Conservation (phyloP, 345 rosid genomes). For the Euphorbia peplus region DNA sequence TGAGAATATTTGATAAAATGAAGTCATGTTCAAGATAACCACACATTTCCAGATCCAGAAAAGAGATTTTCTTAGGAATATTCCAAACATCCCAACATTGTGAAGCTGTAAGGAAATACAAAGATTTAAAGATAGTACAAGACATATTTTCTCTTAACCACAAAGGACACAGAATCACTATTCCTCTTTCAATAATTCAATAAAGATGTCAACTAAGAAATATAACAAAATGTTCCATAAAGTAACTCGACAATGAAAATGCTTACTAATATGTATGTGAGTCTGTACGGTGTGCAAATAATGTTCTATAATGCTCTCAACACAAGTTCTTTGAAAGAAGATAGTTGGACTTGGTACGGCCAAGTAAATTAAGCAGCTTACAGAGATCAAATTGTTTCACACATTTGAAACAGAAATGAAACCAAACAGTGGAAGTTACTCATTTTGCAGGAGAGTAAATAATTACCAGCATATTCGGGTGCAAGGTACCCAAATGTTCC, state of each 20-base stretch:
- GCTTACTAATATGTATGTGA: background rate
- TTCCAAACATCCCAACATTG: no score
- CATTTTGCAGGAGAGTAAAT: no score
- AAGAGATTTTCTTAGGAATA: no score
- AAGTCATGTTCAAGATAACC: conserved; percentile 21
- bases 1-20: conserved; percentile 25
- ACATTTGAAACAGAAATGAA: background rate
- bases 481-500: conserved; percentile 83
- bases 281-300: background rate
- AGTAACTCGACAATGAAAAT: background rate
- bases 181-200: no score
- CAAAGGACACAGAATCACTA: no score
- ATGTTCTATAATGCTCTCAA: background rate
- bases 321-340: background rate
- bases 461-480: conserved; percentile 73
- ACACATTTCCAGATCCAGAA: no score
- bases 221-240: background rate
- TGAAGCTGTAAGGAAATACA: no score
- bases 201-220: conserved; percentile 11
- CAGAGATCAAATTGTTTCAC: background rate
- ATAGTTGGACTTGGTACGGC: conserved; percentile 28
- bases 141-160: no score
- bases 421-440: no score
- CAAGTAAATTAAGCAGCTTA: conserved; percentile 33
- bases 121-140: no score